phyloP scores from a whole-genome alignment of 306 rosid species.

The Rosa chinensis region DNA sequence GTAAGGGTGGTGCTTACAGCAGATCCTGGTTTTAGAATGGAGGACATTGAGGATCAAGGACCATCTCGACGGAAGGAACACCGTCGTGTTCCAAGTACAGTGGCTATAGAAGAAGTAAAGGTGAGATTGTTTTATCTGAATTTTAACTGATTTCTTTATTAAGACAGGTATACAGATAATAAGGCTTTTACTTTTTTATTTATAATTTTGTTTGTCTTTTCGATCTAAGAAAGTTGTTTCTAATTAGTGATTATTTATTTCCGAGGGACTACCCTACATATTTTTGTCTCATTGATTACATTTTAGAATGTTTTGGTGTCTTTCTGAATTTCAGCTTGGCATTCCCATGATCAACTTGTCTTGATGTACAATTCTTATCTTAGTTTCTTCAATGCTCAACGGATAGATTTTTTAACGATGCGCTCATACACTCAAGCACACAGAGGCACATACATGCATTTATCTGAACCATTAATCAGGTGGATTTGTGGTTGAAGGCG shows the following conservation, averaged over 20 bases:
- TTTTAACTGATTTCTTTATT: conserved; percentile 3
- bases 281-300: neutral
- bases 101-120: conserved; percentile 98
- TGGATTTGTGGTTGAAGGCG: neutral
- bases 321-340: neutral
- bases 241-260: neutral
- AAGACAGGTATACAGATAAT: neutral
- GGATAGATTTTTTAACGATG: neutral
- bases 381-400: neutral
- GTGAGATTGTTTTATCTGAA: conserved; percentile 44
- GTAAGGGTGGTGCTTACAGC: conserved; percentile 79
- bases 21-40: conserved; percentile 84
- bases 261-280: neutral
- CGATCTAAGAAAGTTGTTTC: neutral
- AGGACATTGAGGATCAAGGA: conserved; percentile 76
- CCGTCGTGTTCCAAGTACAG: conserved; percentile 96
- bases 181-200: neutral
- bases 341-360: neutral
- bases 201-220: neutral
- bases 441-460: neutral
- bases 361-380: neutral
- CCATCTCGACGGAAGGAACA: conserved; percentile 88
- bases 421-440: neutral
- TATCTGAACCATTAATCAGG: neutral
- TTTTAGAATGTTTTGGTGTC: neutral